These are phyloP conservation scores for Stachybotrys chlorohalonatus DNA, from an alignment of 2,329 filamentous ascomycete genomes.

Conservation along the genomic window DNA sequence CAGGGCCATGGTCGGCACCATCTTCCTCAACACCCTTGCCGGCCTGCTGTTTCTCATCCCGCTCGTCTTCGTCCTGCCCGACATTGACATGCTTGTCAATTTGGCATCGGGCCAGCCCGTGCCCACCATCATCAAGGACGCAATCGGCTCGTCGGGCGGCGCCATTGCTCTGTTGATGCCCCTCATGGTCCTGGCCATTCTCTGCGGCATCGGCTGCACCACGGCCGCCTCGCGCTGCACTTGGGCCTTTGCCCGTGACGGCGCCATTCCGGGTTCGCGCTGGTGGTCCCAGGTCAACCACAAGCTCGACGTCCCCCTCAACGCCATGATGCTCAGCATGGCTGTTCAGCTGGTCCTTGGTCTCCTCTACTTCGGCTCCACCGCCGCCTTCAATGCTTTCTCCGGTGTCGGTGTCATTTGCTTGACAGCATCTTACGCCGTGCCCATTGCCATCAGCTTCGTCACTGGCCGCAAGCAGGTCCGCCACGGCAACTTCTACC, in stretches of 20 bases:
- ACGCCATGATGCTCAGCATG: conserved; percentile 66
- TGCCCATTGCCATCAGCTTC: conserved; percentile 57
- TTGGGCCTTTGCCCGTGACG: conserved; percentile 63
- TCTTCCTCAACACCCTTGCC: conserved; percentile 56
- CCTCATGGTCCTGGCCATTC: conserved; percentile 54
- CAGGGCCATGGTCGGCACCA: conserved; percentile 61
- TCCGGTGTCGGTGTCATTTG: conserved; percentile 62
- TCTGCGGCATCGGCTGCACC: conserved; percentile 62
- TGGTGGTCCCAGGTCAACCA: conserved; percentile 54
- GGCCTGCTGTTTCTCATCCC: conserved; percentile 62
- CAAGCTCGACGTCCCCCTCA: conserved; percentile 55
- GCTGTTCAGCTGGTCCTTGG: conserved; percentile 54
- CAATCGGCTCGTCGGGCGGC: conserved; percentile 50
- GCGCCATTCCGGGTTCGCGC: conserved; percentile 55
- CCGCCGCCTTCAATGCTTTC: conserved; percentile 64
- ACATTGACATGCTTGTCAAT: conserved; percentile 43
- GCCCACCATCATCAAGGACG: conserved; percentile 53
- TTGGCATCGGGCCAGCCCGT: conserved; percentile 52
- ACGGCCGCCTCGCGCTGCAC: conserved; percentile 59
- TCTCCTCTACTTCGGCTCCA: conserved; percentile 60
- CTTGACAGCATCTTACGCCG: conserved; percentile 58
- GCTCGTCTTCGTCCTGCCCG: conserved; percentile 59
- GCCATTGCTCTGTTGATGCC: conserved; percentile 56
- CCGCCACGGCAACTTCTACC: conserved; percentile 46
- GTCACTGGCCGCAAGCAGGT: conserved; percentile 51